Evolutionary conservation across 805 yeast species (phyloP), one percentile per base, ranked within the genome.

Genomic region (Isabelozyma gotoi): DNA sequence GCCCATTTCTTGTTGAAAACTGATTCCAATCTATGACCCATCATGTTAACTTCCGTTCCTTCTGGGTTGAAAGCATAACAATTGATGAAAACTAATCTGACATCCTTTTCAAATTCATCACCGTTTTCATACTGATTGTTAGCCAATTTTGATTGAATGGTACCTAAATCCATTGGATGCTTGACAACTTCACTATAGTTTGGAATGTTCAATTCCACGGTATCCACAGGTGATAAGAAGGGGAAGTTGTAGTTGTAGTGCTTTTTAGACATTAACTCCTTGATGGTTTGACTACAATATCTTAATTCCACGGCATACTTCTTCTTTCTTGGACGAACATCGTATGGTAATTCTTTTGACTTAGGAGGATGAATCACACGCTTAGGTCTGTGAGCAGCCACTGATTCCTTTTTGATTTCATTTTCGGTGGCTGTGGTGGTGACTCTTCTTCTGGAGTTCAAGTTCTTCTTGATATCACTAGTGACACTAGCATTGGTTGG

Each of bases 311-410:
- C 85, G 33, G 92, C 95, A 59, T 75, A 82, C 71, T 89, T 92
- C 78, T 92, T 91, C 68, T 88, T 88, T 51, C 95, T 80, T 37
- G 99, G 99, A 59, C 91, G 77, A 42, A 82, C 82, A 57, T 90
- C 97, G 57, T 88, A 89, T 3, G 96, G 95, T 63, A 91, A 80
- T 61, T 94, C 97, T 59, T 88, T 88, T 24, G 96, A 88, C 59
- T 87, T 85, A 42, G 99, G 99, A 3, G 99, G 99, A 62, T 91
- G 97, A 38, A 94, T 89, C 53, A 89, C 94, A 53, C 99, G 81
- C 66, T 92, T 92, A 32, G 98, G 98, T 52, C 99, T 77, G 21
- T 91, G 94, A 41, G 83, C 87, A 18, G 84, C 81, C 5, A 78
- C 74, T 24, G 85, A 81, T 47, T 89, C 96, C 45, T 42, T 45